Conservation (phyloP, 768 basidiomycete genomes). For the Podaxis sp. region DNA sequence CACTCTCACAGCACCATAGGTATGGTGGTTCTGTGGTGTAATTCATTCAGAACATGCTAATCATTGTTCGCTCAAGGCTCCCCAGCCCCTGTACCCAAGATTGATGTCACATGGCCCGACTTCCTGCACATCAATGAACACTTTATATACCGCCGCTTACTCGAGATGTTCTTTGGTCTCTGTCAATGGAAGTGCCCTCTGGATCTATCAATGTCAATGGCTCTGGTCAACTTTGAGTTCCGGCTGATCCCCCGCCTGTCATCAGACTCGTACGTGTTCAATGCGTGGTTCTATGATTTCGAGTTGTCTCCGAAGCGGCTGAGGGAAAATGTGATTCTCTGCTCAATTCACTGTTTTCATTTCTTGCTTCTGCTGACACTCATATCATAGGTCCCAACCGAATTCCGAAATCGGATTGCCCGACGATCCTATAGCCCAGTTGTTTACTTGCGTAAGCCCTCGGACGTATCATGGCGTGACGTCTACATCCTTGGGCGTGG, state of each 20-base stretch:
- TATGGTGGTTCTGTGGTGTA: neutral
- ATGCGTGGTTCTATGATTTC: no score
- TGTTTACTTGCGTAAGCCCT: neutral
- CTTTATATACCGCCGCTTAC: neutral
- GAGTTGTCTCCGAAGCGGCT: no score
- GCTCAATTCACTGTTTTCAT: no score
- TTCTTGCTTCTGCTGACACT: neutral
- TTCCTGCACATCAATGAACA: neutral
- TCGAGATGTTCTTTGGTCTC: neutral
- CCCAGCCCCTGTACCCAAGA: neutral
- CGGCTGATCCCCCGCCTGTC: neutral
- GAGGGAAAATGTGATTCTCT: neutral
- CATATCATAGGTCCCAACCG: neutral
- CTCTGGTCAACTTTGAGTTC: neutral
- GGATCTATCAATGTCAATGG: neutral
- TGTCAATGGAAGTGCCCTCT: neutral
- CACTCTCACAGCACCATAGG: neutral
- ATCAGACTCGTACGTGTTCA: no score
- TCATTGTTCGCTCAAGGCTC: neutral
- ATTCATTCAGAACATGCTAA: neutral
- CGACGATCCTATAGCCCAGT: neutral
- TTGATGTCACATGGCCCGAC: neutral
- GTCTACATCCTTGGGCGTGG: neutral
- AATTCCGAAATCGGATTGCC: neutral
- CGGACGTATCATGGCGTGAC: neutral